Percentiles rank a stretch among this genome's conserved stretches.
phyloP scores from a whole-genome alignment of 352 stramenopile species.

The Peronospora farinosa region DNA sequence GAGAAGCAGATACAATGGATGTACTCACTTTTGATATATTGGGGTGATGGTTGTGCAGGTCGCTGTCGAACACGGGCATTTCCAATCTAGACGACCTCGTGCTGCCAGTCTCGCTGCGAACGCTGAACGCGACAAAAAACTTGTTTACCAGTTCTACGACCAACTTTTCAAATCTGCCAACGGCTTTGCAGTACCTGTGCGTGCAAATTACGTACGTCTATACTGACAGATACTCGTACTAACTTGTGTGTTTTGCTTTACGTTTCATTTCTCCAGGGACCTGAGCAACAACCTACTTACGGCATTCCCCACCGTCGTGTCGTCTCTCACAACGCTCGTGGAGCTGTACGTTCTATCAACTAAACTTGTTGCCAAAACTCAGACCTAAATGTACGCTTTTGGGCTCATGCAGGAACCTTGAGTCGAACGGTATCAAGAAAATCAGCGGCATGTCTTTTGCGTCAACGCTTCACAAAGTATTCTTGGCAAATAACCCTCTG shows the following conservation, averaged over 20 bases:
- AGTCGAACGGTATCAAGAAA: slow-evolving; percentile 46
- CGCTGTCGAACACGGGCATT: slow-evolving; percentile 44
- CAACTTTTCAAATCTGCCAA: slow-evolving; percentile 46
- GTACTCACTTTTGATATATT: background rate
- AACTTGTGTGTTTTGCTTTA: background rate
- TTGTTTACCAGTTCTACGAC: slow-evolving; percentile 35
- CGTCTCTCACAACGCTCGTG: slow-evolving; percentile 39
- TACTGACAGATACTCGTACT: background rate
- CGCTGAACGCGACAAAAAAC: slow-evolving; percentile 53
- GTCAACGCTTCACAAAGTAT: slow-evolving; percentile 41
- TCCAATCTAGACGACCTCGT: slow-evolving; percentile 35
- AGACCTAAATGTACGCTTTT: background rate
- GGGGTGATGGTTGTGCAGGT: slow-evolving; percentile 16
- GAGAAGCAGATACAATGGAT: background rate
- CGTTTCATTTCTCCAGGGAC: slow-evolving; percentile 28
- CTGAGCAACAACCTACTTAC: slow-evolving; percentile 52
- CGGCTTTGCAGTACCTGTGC: slow-evolving; percentile 44
- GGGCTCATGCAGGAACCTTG: slow-evolving; percentile 41
- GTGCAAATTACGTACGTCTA: slow-evolving; percentile 5
- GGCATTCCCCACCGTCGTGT: slow-evolving; percentile 39
- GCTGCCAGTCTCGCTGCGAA: slow-evolving; percentile 39
- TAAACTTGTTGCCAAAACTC: background rate
- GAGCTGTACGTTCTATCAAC: slow-evolving; percentile 38
- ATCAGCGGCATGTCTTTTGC: slow-evolving; percentile 45
- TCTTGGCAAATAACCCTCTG: slow-evolving; percentile 38